Base-by-base conservation (phyloP, 2,329 filamentous ascomycete genomes). In the Pyricularia sp. region DNA sequence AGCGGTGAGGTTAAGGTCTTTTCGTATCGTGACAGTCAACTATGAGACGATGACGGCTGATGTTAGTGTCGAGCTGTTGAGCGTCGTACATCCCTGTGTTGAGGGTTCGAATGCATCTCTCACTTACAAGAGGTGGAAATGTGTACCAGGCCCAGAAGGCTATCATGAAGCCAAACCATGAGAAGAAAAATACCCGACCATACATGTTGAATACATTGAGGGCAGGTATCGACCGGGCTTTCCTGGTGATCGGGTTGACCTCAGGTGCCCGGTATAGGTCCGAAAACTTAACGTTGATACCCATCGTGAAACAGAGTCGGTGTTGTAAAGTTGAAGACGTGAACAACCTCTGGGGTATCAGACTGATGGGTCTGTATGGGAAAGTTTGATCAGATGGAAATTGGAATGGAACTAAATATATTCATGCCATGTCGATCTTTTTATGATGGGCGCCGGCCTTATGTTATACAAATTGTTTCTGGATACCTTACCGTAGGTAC, bases 121-220 rank as follows among this genome's bases (percentile, higher is more conserved):
- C 40, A 75, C 82, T 77, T 81, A 91, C 87, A 73, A 94, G 78
- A 69, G 92, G 92, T 68, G 92, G 90, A 75, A 96, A 96, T 1
- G 92, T 89, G 78, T 96, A 96, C 89, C 89, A 96, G 12, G 90
- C 92, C 82, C 91, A 90, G 76, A 96, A 96, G 8, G 90, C 88
- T 64, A 93, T 84, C 82, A 94, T 87, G 75, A 94, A 94, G 2
- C 90, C 90, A 62, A 92, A 82, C 86, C 90, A 94, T 1, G 89
- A 89, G 78, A 96, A 96, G 79, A 93, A 91, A 76, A 96, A 96
- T 0, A 94, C 91, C 7, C 91, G 84, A 49, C 91, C 92, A 78
- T 96, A 92, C 70, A 86, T 78, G 74, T 96, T 83, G 70, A 93
- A 73, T 0, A 88, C 84, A 74, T 96, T 96, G 67, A 96, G 78